Evolutionary conservation across 306 rosid species (phyloP).

Genomic region (Cucumis melo): DNA sequence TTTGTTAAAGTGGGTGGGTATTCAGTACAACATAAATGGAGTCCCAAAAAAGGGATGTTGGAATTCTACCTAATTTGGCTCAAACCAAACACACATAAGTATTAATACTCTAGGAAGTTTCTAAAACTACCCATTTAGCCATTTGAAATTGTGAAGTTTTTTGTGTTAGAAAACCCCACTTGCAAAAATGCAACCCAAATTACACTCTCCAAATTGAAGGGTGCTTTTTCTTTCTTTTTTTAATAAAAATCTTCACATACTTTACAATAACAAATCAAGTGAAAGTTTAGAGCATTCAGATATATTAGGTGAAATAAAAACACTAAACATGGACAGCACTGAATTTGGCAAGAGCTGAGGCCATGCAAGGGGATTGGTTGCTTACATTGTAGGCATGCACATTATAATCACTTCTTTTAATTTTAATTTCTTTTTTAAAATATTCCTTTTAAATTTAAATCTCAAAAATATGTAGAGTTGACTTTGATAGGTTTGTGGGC

Average conservation of each 20-base stretch:
- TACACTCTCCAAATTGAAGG: not conserved
- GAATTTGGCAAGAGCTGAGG: not conserved
- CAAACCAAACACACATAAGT: not conserved
- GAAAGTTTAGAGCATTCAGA: not conserved
- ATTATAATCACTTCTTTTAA: not conserved
- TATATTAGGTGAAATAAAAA: not conserved
- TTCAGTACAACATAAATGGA: slow-evolving; percentile 3
- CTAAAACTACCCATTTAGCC: not conserved
- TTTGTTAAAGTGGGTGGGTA: not conserved
- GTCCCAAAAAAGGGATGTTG: not conserved
- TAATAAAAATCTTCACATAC: not conserved
- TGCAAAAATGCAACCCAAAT: not conserved
- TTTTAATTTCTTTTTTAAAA: too few species aligned
- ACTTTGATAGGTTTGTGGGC: slow-evolving; percentile 11
- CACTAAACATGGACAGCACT: not conserved
- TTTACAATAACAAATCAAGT: not conserved
- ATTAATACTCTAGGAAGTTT: not conserved
- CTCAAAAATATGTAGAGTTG: slow-evolving; percentile 3
- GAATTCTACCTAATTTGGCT: not conserved
- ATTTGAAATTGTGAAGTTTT: not conserved
- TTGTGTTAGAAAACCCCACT: not conserved
- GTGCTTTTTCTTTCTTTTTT: not conserved
- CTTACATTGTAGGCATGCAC: not conserved
- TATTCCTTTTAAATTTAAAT: not conserved
- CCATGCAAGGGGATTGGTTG: not conserved